Evolutionary conservation across 2,329 filamentous ascomycete species (phyloP), one percentile per base, ranked within the genome.

Genomic region (Cordyceps sp.): DNA sequence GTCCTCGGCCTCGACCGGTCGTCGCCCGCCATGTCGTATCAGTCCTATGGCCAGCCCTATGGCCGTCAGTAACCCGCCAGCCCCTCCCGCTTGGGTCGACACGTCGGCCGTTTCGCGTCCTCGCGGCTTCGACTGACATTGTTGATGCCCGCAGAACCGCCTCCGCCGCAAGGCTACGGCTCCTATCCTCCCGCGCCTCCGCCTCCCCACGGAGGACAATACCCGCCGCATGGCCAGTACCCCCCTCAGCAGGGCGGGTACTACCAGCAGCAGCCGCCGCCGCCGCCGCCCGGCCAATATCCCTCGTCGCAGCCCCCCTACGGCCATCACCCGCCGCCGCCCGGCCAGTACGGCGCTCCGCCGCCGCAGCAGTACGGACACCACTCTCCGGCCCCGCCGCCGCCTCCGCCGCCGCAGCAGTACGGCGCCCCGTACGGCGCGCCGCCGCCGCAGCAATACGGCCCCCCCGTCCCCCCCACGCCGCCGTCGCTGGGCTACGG

Each of bases 401-500:
- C 15, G 42, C 44, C 25, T 46, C 47, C 46, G 2, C 37, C 37
- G 13, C 39, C 49, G 10, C 10, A n/a, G 10, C 23, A 25, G 8
- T 24, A 43, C 45, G 50, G 54, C 6, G 46, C 49, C 9, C 46
- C 46, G 19, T 56, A 59, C 33, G 50, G 54, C 6, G 46, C 48
- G 7, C 47, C 46, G 2, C 37, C 37, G 13, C 39, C 49, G 10
- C 10, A n/a, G 10, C 23, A 25, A 6, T 24, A 43, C 45, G 50
- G 54, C 6, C 47, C 49, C 9, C 48, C 45, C 25, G 42, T 44
- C 7, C 61, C 67, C 26, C 71, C 78, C 10, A 72, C 76, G 1
- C 66, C 69, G 10, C 71, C 82, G 1, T 80, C 80, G 0, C 55
- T 68, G 0, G 86, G 86, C 23, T 94, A 93, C 46, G 73, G 73